These are phyloP conservation scores for Talaromyces sp. DNA, from an alignment of 2,329 filamentous ascomycete species.

Conservation along the genomic window DNA sequence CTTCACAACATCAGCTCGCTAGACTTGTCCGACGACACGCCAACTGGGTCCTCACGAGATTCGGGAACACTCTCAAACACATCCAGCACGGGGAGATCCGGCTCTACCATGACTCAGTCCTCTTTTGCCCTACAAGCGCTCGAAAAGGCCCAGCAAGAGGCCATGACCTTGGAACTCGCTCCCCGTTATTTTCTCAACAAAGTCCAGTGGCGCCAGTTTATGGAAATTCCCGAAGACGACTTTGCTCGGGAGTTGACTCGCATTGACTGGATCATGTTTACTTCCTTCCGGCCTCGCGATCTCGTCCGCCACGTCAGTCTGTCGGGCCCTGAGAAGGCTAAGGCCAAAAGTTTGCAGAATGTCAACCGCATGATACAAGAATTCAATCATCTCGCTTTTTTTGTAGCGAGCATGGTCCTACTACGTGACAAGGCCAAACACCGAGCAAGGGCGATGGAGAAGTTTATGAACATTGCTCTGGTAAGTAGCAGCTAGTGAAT, in stretches of 20 bases:
- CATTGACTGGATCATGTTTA: constrained; percentile 98
- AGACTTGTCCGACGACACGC: constrained; percentile 33
- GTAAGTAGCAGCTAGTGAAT: constrained; percentile 22
- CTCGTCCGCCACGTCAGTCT: constrained; percentile 87
- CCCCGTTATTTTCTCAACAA: constrained; percentile 70
- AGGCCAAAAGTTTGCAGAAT: constrained; percentile 71
- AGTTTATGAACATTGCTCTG: constrained; percentile 84
- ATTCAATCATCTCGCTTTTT: constrained; percentile 79
- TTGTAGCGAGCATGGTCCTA: constrained; percentile 77
- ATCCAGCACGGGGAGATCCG: constrained; percentile 34
- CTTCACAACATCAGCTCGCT: constrained; percentile 34
- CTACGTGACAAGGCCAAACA: constrained; percentile 95
- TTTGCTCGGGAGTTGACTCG: constrained; percentile 88
- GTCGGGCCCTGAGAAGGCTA: constrained; percentile 42
- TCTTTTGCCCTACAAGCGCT: constrained; percentile 33
- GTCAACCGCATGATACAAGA: constrained; percentile 93
- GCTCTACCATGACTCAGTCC: constrained; percentile 37
- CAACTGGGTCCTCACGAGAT: constrained; percentile 32
- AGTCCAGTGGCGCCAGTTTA: constrained; percentile 81
- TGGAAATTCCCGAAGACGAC: constrained; percentile 77
- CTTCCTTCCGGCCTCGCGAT: constrained; percentile 86
- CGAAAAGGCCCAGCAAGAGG: constrained; percentile 77
- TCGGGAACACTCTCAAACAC: constrained; percentile 35
- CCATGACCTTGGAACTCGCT: constrained; percentile 64
- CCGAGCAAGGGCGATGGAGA: constrained; percentile 82